Evolutionary conservation across 139 green algal species (phyloP), one percentile per base, ranked within the genome.

Genomic region (Coelastrella sp.): DNA sequence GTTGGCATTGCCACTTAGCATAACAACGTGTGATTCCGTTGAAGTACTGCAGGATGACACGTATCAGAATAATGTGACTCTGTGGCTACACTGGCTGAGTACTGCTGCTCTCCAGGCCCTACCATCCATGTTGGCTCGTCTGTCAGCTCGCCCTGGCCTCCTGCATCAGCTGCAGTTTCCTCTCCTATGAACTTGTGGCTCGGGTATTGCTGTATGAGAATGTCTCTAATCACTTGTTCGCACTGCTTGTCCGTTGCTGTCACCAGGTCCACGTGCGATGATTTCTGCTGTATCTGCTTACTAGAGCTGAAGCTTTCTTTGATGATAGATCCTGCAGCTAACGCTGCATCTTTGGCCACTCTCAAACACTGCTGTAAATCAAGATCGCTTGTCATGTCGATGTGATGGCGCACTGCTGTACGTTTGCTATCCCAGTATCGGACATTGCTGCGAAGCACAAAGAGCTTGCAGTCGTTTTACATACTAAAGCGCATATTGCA

Each of bases 231-330:
- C 19, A 96, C 50, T 7, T 83, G 72, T 87, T 99, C 97, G 62
- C 94, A 98, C 19, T 88, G 57, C 74, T 96, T 93, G 91, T 99
- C 97, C 13, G 97, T 99, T 43, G 96, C 96, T 30, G 97, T 99
- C 6, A 99, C 97, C 3, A 99, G 86, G 85, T 99, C 97, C 21
- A 96, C 89, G 21, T 84, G 80, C 3, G 66, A 60, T 1, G 50
- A 71, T n/a, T 86, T 86, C 17, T 72, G 35, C 35, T 80, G 9
- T 2, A 82, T 75, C 13, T 51, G 38, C 41, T 90, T 89, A 35
- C 13, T 48, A 4, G 37, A 40, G 40, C 32, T 27, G 40, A 88
- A 67, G 2, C 79, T 75, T 13, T 69, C 8, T 23, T 50, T 27
- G 17, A 94, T 93, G 5, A 92, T 37, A 19, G 19, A 50, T 8